A percentile compares a stretch with the other conserved stretches of the same genome.
Evolutionary conservation across 2,329 filamentous ascomycete genomes (phyloP).

Genomic region (Cordyceps militaris): DNA sequence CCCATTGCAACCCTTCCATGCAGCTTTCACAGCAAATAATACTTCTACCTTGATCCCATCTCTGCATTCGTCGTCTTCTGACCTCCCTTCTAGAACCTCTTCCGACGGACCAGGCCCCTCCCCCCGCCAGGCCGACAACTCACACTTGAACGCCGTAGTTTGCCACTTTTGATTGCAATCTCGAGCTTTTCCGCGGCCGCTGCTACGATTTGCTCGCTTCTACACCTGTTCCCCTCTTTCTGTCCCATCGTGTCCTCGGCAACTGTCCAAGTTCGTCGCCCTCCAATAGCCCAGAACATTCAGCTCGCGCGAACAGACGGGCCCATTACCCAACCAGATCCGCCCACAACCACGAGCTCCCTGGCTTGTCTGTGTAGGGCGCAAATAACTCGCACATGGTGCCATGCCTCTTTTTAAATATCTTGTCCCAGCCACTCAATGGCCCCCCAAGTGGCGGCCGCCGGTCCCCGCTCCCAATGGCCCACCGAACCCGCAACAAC

Average conservation of each 20-base stretch:
- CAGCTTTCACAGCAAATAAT: background rate
- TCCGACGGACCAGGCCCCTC: background rate
- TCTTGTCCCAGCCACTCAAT: background rate
- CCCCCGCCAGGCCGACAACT: background rate
- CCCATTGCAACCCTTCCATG: no score
- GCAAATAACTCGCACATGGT: background rate
- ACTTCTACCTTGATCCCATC: background rate
- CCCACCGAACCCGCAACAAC: background rate
- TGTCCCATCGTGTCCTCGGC: background rate
- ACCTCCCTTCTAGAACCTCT: background rate
- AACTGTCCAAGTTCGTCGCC: background rate
- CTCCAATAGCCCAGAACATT: background rate
- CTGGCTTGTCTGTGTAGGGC: background rate
- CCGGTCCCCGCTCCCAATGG: background rate
- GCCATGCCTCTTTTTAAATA: background rate
- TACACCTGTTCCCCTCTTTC: background rate
- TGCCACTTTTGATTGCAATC: background rate
- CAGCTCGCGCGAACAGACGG: background rate
- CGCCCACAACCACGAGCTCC: background rate
- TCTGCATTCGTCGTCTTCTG: background rate
- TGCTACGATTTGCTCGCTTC: background rate
- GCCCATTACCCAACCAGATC: background rate
- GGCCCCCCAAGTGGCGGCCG: conserved; percentile 1
- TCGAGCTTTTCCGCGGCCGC: background rate
- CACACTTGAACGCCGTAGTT: background rate